These are phyloP conservation scores for Aspergillus novofumigatus DNA, from an alignment of 2,329 filamentous ascomycete species.

Conservation along the genomic window DNA sequence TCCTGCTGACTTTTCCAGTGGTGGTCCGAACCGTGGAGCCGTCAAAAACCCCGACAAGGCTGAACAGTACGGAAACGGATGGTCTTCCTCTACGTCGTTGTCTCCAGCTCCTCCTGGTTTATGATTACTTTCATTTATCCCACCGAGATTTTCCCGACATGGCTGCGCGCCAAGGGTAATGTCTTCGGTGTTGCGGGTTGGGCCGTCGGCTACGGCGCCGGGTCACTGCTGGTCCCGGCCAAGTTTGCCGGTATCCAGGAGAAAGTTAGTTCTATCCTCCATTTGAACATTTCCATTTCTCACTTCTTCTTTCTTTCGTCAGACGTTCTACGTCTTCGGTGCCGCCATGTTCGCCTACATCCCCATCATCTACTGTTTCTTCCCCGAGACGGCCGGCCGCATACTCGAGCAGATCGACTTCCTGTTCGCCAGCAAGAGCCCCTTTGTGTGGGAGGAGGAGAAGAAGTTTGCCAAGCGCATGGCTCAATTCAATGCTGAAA, in stretches of 20 bases:
- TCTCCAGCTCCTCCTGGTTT: constrained; percentile 59
- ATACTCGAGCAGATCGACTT: constrained; percentile 21
- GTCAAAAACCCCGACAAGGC: constrained; percentile 32
- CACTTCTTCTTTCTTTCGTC: no score
- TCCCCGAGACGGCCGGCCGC: constrained; percentile 15
- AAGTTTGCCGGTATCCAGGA: constrained; percentile 60
- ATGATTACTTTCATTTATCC: constrained; percentile 59
- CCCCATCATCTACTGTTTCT: constrained; percentile 52
- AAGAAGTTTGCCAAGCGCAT: constrained; percentile 5
- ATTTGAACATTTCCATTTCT: no score
- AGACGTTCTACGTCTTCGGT: constrained; percentile 67
- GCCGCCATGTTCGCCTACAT: constrained; percentile 60
- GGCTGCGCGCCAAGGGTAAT: constrained; percentile 65
- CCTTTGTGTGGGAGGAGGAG: constrained; percentile 16
- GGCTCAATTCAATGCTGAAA: no score
- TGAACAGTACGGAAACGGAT: constrained; percentile 57
- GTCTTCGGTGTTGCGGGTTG: constrained; percentile 69
- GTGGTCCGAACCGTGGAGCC: constrained; percentile 39
- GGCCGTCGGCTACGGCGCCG: constrained; percentile 61
- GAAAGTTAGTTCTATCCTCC: constrained; percentile 22
- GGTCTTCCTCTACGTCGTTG: constrained; percentile 60
- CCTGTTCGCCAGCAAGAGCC: constrained; percentile 16
- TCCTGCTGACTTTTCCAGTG: constrained; percentile 49
- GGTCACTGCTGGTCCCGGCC: constrained; percentile 45
- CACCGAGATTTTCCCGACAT: constrained; percentile 65